Evolutionary conservation across 257 asterid genomes (phyloP).

Genomic region (Apocynum venetum): DNA sequence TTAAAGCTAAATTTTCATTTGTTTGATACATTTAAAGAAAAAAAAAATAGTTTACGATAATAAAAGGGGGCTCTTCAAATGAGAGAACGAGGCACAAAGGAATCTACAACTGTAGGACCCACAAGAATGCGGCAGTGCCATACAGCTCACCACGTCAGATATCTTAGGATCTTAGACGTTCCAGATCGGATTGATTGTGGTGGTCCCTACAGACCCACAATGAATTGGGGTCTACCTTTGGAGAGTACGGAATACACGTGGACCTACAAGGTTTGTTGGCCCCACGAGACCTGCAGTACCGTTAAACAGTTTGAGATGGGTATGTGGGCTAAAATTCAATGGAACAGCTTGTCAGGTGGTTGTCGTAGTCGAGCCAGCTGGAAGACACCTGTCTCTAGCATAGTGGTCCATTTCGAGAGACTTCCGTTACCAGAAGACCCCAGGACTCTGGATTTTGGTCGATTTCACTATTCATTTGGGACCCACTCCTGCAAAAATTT

Average conservation of each 20-base stretch:
- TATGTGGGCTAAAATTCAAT: slow-evolving; percentile 2
- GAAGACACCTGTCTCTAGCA: slow-evolving; percentile 10
- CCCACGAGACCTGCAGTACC: neutral
- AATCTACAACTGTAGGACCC: no score
- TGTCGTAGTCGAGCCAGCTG: slow-evolving; percentile 15
- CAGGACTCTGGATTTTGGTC: neutral
- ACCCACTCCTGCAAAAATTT: neutral
- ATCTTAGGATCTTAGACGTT: slow-evolving; percentile 13
- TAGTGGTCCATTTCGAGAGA: slow-evolving; percentile 9
- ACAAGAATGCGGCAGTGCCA: slow-evolving; percentile 9
- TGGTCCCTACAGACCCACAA: slow-evolving; percentile 1
- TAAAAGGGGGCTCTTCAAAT: no score
- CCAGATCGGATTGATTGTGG: slow-evolving; percentile 1
- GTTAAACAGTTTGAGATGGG: neutral
- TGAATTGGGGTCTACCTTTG: neutral
- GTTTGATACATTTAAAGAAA: no score
- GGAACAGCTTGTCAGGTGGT: neutral
- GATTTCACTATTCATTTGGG: neutral
- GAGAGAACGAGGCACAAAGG: no score
- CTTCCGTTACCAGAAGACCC: slow-evolving; percentile 6
- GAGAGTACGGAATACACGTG: slow-evolving; percentile 3
- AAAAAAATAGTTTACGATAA: no score
- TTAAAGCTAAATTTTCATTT: no score
- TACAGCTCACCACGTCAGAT: slow-evolving; percentile 37
- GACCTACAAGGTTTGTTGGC: neutral